Percentiles rank a stretch among this genome's conserved stretches.
Conservation (phyloP, 2,329 filamentous ascomycete species). For the Xylaria hypoxylon region DNA sequence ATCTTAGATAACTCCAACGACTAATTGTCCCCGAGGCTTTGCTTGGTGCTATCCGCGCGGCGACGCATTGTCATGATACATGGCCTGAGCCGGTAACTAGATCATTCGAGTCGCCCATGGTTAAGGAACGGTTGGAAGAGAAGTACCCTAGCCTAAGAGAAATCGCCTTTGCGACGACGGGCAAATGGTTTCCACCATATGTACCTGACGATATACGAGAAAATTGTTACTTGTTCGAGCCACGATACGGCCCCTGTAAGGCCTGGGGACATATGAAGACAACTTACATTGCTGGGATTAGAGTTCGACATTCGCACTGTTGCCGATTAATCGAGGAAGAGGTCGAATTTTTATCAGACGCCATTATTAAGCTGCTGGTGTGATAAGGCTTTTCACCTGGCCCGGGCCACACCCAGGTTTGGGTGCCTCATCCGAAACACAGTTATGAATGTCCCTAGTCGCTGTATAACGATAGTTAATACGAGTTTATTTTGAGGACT, state of each 20-base stretch:
- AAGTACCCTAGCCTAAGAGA: constrained; percentile 9
- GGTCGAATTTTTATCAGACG: not conserved
- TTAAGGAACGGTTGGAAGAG: not conserved
- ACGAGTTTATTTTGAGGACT: no score
- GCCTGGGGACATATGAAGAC: constrained; percentile 18
- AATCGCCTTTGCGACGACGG: constrained; percentile 9
- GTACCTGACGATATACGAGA: not conserved
- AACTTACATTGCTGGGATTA: constrained; percentile 6
- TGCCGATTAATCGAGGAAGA: not conserved
- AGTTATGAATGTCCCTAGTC: no score
- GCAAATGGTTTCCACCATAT: not conserved
- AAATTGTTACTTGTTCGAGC: not conserved
- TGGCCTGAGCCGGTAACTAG: constrained; percentile 17
- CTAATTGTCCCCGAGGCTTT: not conserved
- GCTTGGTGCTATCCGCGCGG: not conserved
- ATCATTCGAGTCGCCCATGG: constrained; percentile 1
- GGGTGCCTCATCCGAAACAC: no score
- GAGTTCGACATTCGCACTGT: constrained; percentile 8
- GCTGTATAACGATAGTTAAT: no score
- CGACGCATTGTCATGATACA: not conserved
- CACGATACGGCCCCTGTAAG: not conserved
- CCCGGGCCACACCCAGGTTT: no score
- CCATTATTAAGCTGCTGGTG: not conserved
- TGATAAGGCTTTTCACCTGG: not conserved
- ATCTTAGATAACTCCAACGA: constrained; percentile 7